A percentile compares a stretch with the other conserved stretches of the same genome.
Conservation (phyloP, 345 rosid genomes). For the Eucalyptus caleyi region DNA sequence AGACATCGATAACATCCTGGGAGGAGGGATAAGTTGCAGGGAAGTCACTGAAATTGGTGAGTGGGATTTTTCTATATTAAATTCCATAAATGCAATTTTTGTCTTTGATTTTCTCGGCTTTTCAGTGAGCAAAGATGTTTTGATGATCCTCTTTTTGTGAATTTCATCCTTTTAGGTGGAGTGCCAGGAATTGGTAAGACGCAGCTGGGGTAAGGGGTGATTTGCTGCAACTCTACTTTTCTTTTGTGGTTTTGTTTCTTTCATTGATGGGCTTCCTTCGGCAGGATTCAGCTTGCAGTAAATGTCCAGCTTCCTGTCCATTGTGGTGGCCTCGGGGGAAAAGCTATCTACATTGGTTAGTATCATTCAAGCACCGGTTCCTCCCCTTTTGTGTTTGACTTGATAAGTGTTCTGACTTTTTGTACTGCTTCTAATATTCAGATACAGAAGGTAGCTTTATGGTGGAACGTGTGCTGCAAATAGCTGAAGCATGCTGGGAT, state of each 20-base stretch:
- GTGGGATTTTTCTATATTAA: neutral
- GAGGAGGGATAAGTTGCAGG: slow-evolving; percentile 84
- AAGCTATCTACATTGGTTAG: slow-evolving; percentile 78
- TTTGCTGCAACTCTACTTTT: neutral
- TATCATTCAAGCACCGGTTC: neutral
- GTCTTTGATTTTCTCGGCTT: neutral
- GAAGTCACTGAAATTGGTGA: slow-evolving; percentile 94
- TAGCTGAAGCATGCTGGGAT: slow-evolving; percentile 69
- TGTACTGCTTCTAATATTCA: slow-evolving; percentile 4
- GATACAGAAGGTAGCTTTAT: slow-evolving; percentile 97
- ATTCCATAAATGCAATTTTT: neutral
- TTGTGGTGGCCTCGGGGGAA: slow-evolving; percentile 88
- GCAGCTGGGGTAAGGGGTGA: slow-evolving; percentile 60
- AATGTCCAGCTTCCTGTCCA: slow-evolving; percentile 84
- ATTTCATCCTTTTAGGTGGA: slow-evolving; percentile 33
- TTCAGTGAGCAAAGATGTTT: neutral
- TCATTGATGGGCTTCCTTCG: neutral
- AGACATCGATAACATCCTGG: slow-evolving; percentile 68
- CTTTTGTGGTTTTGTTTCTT: neutral
- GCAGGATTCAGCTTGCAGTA: slow-evolving; percentile 88
- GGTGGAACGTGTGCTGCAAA: slow-evolving; percentile 86
- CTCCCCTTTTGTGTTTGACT: neutral
- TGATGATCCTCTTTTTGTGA: neutral
- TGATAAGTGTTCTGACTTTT: neutral
- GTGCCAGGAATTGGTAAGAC: slow-evolving; percentile 96